Evolutionary conservation across 768 basidiomycete genomes (phyloP).

Genomic region (Tricholoma flavovirens): DNA sequence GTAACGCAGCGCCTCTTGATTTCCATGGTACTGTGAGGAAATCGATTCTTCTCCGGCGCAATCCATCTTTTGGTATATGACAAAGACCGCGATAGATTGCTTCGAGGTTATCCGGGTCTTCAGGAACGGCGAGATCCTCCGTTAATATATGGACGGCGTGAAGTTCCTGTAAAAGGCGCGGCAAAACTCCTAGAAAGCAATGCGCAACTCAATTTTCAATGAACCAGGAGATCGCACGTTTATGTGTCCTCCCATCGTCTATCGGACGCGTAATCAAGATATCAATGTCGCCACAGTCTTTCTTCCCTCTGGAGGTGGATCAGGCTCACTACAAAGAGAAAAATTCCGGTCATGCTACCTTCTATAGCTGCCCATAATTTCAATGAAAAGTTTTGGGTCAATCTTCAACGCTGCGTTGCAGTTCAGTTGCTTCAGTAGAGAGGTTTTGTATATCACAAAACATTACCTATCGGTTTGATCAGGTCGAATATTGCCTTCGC

Average conservation of each 20-base stretch:
- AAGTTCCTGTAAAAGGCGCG: constrained; percentile 50
- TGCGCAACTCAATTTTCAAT: not conserved
- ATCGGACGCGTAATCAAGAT: constrained; percentile 76
- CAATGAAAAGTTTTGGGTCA: constrained; percentile 65
- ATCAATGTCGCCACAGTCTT: constrained; percentile 88
- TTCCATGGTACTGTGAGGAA: constrained; percentile 78
- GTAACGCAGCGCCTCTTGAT: constrained; percentile 72
- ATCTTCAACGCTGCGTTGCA: constrained; percentile 52
- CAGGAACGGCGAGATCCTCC: constrained; percentile 72
- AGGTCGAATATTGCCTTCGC: constrained; percentile 65
- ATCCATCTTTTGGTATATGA: constrained; percentile 38
- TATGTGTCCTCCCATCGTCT: constrained; percentile 69
- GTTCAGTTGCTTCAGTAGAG: not conserved
- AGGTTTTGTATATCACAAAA: not conserved
- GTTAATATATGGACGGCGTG: constrained; percentile 60
- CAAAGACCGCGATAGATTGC: constrained; percentile 81
- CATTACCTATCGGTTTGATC: constrained; percentile 64
- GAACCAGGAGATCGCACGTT: constrained; percentile 36
- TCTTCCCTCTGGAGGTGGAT: constrained; percentile 54
- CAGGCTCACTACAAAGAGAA: not conserved
- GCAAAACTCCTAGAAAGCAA: constrained; percentile 47
- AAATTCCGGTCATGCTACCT: constrained; percentile 34
- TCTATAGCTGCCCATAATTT: constrained; percentile 91
- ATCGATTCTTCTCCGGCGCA: constrained; percentile 71
- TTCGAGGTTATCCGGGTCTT: constrained; percentile 64